Evolutionary conservation across 2,329 filamentous ascomycete genomes (phyloP), one percentile per base, ranked within the genome.

Genomic region (Remersonia thermophila): DNA sequence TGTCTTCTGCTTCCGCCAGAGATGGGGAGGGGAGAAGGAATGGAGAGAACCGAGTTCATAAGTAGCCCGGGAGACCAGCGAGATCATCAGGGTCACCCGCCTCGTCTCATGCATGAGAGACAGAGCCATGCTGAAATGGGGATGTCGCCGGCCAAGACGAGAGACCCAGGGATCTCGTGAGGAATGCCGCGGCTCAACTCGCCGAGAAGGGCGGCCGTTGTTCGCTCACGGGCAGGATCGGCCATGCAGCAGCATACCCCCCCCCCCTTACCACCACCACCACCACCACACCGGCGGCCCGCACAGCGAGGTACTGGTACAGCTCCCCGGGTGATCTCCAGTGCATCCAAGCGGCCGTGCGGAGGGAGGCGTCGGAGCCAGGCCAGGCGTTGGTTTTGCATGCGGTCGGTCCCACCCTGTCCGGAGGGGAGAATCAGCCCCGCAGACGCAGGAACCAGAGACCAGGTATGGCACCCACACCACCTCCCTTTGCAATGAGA

Each of bases 321-420:
- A 20, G 27, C 29, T 17, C 23, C 18, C 20, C 9, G 20, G 9
- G 20, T 15, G 37, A 35, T 33, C 33, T 30, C 35, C 30, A 40
- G 35, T 29, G 32, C 25, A 42, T 17, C 33, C 27, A 36, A 31
- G 32, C 37, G 33, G 36, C 41, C 40, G 42, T 45, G 38, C 33
- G 27, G 35, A 36, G 33, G 11, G 7, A 30, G 14, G 32, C 25
- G 27, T 26, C 16, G 26, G 14, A 17, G 28, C 32, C 10, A 15
- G 25, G 5, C 20, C 20, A 23, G 15, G 17, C 14, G 20, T 15
- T n/a, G 25, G 26, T 8, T n/a, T n/a, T 29, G 30, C 33, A 36
- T 33, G 20, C 20, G 9, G 9, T 5, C 9, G 9, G 20, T 23
- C 20, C 20, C 30, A 31, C 18, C 39, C 25, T 32, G 28, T 16